phyloP scores from a whole-genome alignment of 176 grass and related monocot genomes.

The Leersia perrieri region DNA sequence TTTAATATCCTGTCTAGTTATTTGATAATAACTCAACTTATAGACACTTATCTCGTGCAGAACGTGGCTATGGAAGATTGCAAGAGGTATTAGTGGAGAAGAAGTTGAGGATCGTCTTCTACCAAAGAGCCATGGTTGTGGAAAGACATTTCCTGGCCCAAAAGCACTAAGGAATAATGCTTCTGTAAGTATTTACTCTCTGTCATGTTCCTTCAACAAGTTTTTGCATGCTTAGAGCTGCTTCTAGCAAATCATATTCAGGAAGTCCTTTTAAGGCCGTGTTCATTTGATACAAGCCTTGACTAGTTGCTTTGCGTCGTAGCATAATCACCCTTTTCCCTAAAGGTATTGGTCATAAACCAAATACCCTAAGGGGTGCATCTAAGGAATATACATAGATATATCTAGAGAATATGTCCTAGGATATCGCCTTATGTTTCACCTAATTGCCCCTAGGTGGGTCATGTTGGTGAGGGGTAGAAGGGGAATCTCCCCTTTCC shows the following conservation, averaged over 20 bases:
- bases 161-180: constrained; percentile 57
- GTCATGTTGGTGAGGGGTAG: too few relatives aligned
- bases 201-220: not conserved
- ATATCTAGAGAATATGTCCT: too few relatives aligned
- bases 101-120: constrained; percentile 91
- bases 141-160: constrained; percentile 99
- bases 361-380: too few relatives aligned
- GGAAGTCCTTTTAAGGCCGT: not conserved
- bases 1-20: constrained; percentile 5
- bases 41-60: constrained; percentile 33
- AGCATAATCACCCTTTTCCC: too few relatives aligned
- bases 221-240: not conserved
- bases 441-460: too few relatives aligned
- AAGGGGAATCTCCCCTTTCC: too few relatives aligned
- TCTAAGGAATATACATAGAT: too few relatives aligned
- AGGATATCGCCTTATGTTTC: too few relatives aligned
- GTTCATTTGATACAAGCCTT: not conserved
- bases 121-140: constrained; percentile 87
- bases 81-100: constrained; percentile 84
- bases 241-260: not conserved
- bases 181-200: constrained; percentile 43
- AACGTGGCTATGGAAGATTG: constrained; percentile 92
- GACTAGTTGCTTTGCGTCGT: not conserved
- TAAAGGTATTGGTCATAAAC: too few relatives aligned
- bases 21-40: not conserved